A percentile compares a stretch with the other conserved stretches of the same genome.
Evolutionary conservation across 2,329 filamentous ascomycete genomes (phyloP).

Genomic region (Aureobasidium sp.): DNA sequence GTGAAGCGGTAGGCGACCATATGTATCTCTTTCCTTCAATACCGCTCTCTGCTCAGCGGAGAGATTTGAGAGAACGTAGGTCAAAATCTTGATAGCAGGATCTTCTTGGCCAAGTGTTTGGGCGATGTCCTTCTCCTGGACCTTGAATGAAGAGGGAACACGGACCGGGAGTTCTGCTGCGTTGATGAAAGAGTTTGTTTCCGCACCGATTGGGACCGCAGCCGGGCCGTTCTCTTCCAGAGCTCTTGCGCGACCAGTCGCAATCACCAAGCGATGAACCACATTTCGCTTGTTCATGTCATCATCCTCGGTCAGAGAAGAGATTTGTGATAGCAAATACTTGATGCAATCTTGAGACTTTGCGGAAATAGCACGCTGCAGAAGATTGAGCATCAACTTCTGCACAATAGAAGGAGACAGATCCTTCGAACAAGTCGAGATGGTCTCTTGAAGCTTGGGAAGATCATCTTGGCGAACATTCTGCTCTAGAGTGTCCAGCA

Average conservation of each 20-base stretch:
- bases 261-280: slow-evolving; percentile 84
- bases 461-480: slow-evolving; percentile 65
- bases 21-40: slow-evolving; percentile 63
- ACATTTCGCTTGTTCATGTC: slow-evolving; percentile 94
- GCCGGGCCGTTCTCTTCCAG: slow-evolving; percentile 33
- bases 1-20: slow-evolving; percentile 80
- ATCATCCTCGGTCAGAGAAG: slow-evolving; percentile 73
- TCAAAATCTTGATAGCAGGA: slow-evolving; percentile 63
- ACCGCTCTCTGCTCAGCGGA: slow-evolving; percentile 59
- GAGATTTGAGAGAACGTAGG: slow-evolving; percentile 60
- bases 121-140: slow-evolving; percentile 54
- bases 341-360: slow-evolving; percentile 63
- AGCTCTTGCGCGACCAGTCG: slow-evolving; percentile 70
- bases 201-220: slow-evolving; percentile 21
- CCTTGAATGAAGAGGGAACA: slow-evolving; percentile 54
- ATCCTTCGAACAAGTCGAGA: slow-evolving; percentile 29
- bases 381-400: slow-evolving; percentile 63
- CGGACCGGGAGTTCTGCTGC: slow-evolving; percentile 64
- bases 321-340: slow-evolving; percentile 61
- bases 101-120: slow-evolving; percentile 62
- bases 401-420: neutral
- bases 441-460: slow-evolving; percentile 45
- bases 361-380: slow-evolving; percentile 69
- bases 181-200: slow-evolving; percentile 68
- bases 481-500: slow-evolving; percentile 65